phyloP scores from a whole-genome alignment of 1,139 yeast species.

The Suhomyces bribrorum region DNA sequence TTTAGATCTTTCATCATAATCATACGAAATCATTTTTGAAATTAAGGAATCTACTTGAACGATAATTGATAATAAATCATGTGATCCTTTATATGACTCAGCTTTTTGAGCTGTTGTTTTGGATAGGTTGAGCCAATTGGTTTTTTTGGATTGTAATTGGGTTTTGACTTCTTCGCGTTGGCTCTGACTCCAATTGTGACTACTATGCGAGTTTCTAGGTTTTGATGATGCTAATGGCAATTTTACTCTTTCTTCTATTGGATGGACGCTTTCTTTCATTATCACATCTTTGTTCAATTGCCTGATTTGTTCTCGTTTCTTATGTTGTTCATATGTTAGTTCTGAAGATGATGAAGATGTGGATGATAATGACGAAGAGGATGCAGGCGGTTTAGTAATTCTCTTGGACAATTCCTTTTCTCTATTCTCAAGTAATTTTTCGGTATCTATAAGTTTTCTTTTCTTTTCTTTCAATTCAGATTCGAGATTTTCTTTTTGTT shows the following conservation, averaged over 20 bases:
- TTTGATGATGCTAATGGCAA: conserved; percentile 9
- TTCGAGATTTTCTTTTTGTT: conserved; percentile 39
- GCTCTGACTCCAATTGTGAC: conserved; percentile 6
- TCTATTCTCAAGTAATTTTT: conserved; percentile 10
- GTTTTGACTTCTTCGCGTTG: conserved; percentile 23
- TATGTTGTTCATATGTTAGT: conserved; percentile 14
- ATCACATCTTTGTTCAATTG: conserved; percentile 24
- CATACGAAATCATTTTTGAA: conserved; percentile 32
- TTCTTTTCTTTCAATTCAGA: conserved; percentile 41
- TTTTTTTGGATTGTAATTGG: conserved; percentile 23
- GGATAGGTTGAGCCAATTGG: conserved; percentile 34
- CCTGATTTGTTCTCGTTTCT: conserved; percentile 21
- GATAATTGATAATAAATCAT: conserved; percentile 25
- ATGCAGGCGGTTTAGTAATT: conserved; percentile 1
- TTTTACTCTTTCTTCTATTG: conserved; percentile 11
- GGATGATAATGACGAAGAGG: not conserved
- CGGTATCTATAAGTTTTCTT: conserved; percentile 14
- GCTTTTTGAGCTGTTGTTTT: conserved; percentile 28
- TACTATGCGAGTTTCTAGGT: conserved; percentile 7
- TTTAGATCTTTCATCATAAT: conserved; percentile 38
- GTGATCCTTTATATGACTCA: conserved; percentile 22
- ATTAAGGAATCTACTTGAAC: conserved; percentile 37
- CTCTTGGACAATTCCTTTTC: conserved; percentile 9
- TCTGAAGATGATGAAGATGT: conserved; percentile 1
- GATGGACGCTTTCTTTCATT: conserved; percentile 16